Evolutionary conservation across 306 rosid genomes (phyloP).

Genomic region (Elaeagnus macrophylla): DNA sequence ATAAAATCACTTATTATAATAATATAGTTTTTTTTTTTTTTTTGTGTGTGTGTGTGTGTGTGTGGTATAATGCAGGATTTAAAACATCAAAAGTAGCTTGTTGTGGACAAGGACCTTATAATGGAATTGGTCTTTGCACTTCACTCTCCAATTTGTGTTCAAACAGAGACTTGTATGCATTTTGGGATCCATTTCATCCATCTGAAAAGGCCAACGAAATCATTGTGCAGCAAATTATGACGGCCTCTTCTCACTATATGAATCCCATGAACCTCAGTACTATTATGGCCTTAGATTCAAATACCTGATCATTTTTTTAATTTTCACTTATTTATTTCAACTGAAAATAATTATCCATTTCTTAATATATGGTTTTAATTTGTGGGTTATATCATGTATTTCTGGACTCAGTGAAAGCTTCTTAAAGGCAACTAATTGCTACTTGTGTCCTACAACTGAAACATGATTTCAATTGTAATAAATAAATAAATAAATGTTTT

Average conservation of each 20-base stretch:
- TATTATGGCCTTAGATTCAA: constrained; percentile 40
- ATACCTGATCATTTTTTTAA: neutral
- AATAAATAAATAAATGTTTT: too few species aligned
- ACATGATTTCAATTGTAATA: too few species aligned
- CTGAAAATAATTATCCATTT: neutral
- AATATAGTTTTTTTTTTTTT: neutral
- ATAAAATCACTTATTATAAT: neutral
- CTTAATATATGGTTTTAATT: neutral
- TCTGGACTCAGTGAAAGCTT: too few species aligned
- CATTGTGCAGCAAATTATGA: constrained; percentile 41
- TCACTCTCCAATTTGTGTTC: constrained; percentile 50
- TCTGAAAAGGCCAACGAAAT: constrained; percentile 53
- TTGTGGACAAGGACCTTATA: constrained; percentile 82
- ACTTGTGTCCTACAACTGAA: too few species aligned
- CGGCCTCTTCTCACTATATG: constrained; percentile 46
- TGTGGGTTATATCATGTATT: too few species aligned
- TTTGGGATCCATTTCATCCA: constrained; percentile 81
- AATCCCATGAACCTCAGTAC: constrained; percentile 69
- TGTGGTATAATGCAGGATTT: constrained; percentile 39
- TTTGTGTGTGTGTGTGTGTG: too few species aligned
- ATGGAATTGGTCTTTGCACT: constrained; percentile 69
- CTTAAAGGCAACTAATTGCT: too few species aligned
- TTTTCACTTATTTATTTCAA: neutral
- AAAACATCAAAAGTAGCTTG: constrained; percentile 50
- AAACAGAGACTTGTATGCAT: constrained; percentile 41